A percentile compares a stretch with the other conserved stretches of the same genome.
Evolutionary conservation across 202 grass and related monocot species (phyloP).

Genomic region (Bolboschoenoplectus hybrid): DNA sequence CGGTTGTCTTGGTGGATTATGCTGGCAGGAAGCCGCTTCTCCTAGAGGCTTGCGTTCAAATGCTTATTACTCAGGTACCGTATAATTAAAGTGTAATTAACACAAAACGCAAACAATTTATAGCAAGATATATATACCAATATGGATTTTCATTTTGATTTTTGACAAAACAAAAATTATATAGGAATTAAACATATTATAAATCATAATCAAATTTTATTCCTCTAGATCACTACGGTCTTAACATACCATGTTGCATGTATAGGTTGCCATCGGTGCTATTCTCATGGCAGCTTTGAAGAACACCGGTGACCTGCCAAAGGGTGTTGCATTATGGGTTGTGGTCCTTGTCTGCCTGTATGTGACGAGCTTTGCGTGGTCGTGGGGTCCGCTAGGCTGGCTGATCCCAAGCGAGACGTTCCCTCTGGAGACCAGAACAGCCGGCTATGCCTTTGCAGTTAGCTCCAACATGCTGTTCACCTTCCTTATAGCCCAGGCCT

Average conservation of each 20-base stretch:
- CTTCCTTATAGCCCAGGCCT: conserved; percentile 33
- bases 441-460: conserved; percentile 32
- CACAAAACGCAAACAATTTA: not conserved
- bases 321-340: not conserved
- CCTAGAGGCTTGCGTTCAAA: conserved; percentile 38
- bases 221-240: not conserved
- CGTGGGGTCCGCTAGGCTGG: conserved; percentile 42
- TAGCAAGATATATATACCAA: not conserved
- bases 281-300: conserved; percentile 17
- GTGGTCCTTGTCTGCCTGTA: conserved; percentile 29
- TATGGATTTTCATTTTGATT: not conserved
- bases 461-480: conserved; percentile 41
- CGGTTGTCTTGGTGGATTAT: not conserved
- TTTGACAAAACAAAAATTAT: not conserved
- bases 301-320: not conserved
- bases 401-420: conserved; percentile 40
- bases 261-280: conserved; percentile 11
- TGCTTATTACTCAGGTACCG: conserved; percentile 20
- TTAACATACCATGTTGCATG: not conserved
- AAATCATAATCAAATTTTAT: not conserved
- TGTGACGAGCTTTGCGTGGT: conserved; percentile 40
- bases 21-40: conserved; percentile 24
- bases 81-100: not conserved
- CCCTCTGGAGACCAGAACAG: conserved; percentile 31
- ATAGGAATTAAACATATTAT: not conserved